These are phyloP conservation scores for Galerina sulciceps DNA, from an alignment of 768 basidiomycete genomes.

Conservation along the genomic window DNA sequence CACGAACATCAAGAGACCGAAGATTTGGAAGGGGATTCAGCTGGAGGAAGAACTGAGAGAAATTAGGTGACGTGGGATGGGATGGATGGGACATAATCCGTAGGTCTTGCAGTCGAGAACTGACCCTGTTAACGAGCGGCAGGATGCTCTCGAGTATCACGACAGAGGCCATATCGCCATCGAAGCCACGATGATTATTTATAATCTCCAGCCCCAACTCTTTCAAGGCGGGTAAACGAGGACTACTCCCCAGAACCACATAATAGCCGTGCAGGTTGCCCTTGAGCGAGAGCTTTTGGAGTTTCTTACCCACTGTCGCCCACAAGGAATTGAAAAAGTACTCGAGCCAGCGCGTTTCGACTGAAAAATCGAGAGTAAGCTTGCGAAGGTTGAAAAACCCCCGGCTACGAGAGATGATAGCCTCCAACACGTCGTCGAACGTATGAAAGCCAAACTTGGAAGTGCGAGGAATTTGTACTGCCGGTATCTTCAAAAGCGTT, in stretches of 20 bases:
- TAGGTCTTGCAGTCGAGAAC: slow-evolving; percentile 36
- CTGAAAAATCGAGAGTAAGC: slow-evolving; percentile 43
- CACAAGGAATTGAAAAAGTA: slow-evolving; percentile 40
- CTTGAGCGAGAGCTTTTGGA: slow-evolving; percentile 37
- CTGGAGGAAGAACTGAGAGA: slow-evolving; percentile 41
- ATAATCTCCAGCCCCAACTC: slow-evolving; percentile 45
- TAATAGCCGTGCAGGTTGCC: slow-evolving; percentile 39
- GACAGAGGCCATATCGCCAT: slow-evolving; percentile 19
- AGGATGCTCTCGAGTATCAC: slow-evolving; percentile 35
- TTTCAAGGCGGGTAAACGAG: slow-evolving; percentile 8
- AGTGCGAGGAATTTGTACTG: background rate
- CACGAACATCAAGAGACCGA: slow-evolving; percentile 34
- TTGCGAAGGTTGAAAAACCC: slow-evolving; percentile 33
- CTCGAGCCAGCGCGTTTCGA: slow-evolving; percentile 23
- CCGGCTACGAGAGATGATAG: slow-evolving; percentile 33
- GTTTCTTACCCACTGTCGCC: slow-evolving; percentile 39
- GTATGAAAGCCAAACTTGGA: slow-evolving; percentile 2
- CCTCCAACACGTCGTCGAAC: slow-evolving; percentile 30
- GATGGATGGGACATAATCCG: slow-evolving; percentile 42
- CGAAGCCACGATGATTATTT: slow-evolving; percentile 26
- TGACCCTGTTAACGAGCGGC: slow-evolving; percentile 41
- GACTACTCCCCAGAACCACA: slow-evolving; percentile 25
- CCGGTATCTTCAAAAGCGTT: background rate
- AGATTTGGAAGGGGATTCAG: slow-evolving; percentile 36
- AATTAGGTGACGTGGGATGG: slow-evolving; percentile 25